Percentiles rank a stretch among this genome's conserved stretches.
Conservation (phyloP, 2,329 filamentous ascomycete genomes). For the Mycocentrospora acerina region DNA sequence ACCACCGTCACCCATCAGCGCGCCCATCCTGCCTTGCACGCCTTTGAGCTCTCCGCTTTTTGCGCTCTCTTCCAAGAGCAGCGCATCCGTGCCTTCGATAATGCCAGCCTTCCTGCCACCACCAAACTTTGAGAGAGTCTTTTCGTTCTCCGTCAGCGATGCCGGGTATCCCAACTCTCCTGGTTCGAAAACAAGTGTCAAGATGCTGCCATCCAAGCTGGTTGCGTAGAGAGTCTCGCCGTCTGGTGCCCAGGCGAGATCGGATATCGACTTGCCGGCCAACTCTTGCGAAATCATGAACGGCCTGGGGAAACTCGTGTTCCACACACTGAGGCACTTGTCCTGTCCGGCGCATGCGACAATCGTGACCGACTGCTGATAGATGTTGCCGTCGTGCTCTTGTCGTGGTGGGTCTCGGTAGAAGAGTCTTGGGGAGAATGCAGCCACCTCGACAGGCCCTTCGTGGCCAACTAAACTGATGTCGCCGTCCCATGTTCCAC, state of each 20-base stretch:
- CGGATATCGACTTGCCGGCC: constrained; percentile 87
- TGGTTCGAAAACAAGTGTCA: constrained; percentile 77
- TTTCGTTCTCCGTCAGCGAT: constrained; percentile 84
- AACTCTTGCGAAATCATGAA: constrained; percentile 89
- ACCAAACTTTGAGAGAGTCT: constrained; percentile 88
- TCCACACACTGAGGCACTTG: constrained; percentile 96
- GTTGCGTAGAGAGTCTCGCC: constrained; percentile 83
- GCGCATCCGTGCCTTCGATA: constrained; percentile 85
- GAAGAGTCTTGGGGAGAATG: constrained; percentile 92
- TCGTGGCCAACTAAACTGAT: constrained; percentile 98
- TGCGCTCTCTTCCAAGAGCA: constrained; percentile 85
- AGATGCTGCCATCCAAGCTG: constrained; percentile 85
- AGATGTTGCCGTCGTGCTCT: constrained; percentile 50
- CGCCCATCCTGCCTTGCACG: constrained; percentile 94
- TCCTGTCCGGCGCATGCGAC: constrained; percentile 97
- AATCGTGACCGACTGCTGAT: constrained; percentile 71
- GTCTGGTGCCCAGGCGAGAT: constrained; percentile 91
- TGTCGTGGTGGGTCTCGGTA: constrained; percentile 64
- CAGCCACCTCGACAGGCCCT: constrained; percentile 93
- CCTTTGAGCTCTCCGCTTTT: constrained; percentile 87
- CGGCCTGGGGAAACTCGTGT: constrained; percentile 89
- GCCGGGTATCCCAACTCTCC: constrained; percentile 91
- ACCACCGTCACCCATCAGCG: constrained; percentile 84
- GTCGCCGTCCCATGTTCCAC: constrained; percentile 89
- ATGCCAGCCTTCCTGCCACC: constrained; percentile 87